Evolutionary conservation across 2,329 filamentous ascomycete species (phyloP), one percentile per base, ranked within the genome.

Genomic region (Nakataea oryzae): DNA sequence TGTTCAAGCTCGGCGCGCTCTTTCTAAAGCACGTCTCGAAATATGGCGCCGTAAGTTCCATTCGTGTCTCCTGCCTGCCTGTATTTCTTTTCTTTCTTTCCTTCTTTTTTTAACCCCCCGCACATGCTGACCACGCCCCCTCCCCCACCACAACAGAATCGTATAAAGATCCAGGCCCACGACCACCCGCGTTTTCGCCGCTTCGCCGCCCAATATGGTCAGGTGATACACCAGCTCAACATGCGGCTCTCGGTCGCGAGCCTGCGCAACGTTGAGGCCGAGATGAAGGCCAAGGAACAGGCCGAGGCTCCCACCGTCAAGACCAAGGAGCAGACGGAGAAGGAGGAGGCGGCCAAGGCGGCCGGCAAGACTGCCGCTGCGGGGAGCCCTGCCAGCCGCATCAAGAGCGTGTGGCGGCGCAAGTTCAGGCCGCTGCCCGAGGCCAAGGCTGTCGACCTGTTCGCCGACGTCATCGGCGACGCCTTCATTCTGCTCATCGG

Each of bases 1-100:
- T 88, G 24, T 88, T 88, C 74, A 88, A 88, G 75, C 82, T 88
- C 66, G 85, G 81, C 27, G 73, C 85, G 62, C 78, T 88, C 58
- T 85, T 88, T 66, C 77, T 88, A 69, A 81, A 84, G 67, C 85
- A 88, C 70, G 74, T 88, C 61, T 88, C 85, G 62, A 88, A 88
- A 74, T 88, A 88, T 78, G 85, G 85, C 70, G 85, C 86, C 62
- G 85, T 88, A 81, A 67, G 84, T 74, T 34, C 27, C 61, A 29
- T 11, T 30, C 11, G 41, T 3, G 11, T 54, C 3, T 27, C 34
- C 1, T 6, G 13, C 2, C 17, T 29, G 32, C 26, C 29, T 27
- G n/a, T 12, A 28, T 17, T 57, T 13, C 21, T 28, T 14, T 29
- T 29, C 28, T 32, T 24, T 55, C 12, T 28, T 54, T 62, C 34